phyloP scores from a whole-genome alignment of 768 basidiomycete genomes.

The Tylopilus cervinicoccineus region DNA sequence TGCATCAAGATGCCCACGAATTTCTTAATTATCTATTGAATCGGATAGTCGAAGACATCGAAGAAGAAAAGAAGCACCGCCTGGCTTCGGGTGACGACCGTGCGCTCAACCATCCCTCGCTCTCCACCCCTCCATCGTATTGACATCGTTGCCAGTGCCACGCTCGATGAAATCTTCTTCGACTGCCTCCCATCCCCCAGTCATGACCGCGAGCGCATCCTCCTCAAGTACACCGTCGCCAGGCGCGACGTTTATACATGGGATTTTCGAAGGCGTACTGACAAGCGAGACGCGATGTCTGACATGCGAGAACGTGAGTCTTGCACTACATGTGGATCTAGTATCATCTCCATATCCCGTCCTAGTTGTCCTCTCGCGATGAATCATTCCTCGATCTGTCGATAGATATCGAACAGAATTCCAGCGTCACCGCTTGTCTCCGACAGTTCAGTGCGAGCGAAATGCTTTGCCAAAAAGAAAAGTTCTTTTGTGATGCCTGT shows the following conservation, averaged over 20 bases:
- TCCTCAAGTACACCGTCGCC: slow-evolving; percentile 45
- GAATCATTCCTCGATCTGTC: slow-evolving; percentile 98
- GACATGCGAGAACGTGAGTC: slow-evolving; percentile 90
- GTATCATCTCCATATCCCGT: slow-evolving; percentile 10
- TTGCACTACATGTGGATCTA: not conserved
- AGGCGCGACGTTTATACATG: slow-evolving; percentile 79
- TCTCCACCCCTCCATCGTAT: slow-evolving; percentile 3
- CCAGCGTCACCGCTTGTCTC: slow-evolving; percentile 92
- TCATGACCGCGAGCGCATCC: slow-evolving; percentile 41
- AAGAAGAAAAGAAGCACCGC: slow-evolving; percentile 56
- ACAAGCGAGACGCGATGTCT: slow-evolving; percentile 98
- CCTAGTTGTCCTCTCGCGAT: slow-evolving; percentile 84
- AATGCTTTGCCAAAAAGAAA: slow-evolving; percentile 97
- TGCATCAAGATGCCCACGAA: slow-evolving; percentile 99
- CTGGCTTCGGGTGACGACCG: slow-evolving; percentile 56
- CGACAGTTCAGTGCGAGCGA: slow-evolving; percentile 96
- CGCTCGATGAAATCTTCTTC: slow-evolving; percentile 55
- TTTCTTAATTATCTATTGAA: slow-evolving; percentile 95
- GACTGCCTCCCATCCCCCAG: slow-evolving; percentile 39
- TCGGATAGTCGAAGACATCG: slow-evolving; percentile 89
- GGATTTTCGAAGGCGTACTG: slow-evolving; percentile 86
- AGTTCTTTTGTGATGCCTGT: slow-evolving; percentile 97
- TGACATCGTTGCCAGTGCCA: slow-evolving; percentile 43
- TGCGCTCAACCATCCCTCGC: slow-evolving; percentile 37
- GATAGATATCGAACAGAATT: slow-evolving; percentile 98